phyloP scores from a whole-genome alignment of 225 moss, liverwort and hornwort species.

The Polytrichum commune region DNA sequence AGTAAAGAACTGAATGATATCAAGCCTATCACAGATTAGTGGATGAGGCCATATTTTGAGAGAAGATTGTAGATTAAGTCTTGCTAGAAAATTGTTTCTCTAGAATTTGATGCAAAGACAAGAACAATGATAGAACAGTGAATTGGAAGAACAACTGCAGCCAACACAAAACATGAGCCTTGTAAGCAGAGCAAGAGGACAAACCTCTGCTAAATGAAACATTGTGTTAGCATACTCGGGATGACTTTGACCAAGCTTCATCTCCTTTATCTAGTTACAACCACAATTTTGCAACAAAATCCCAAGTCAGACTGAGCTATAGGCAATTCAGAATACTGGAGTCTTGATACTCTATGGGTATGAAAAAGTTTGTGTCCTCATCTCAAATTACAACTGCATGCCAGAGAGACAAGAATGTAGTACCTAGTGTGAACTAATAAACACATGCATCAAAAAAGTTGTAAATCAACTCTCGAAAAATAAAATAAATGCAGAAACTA shows the following conservation, averaged over 20 bases:
- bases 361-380: too few species aligned
- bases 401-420: too few species aligned
- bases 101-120: too few species aligned
- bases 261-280: conserved; percentile 78
- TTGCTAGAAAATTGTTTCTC: too few species aligned
- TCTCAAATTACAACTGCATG: too few species aligned
- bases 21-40: too few species aligned
- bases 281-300: not conserved
- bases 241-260: conserved; percentile 71
- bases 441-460: too few species aligned
- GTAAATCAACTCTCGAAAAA: too few species aligned
- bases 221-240: conserved; percentile 88
- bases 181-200: conserved; percentile 2
- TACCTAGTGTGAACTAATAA: too few species aligned
- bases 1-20: too few species aligned
- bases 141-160: not conserved
- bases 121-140: not conserved
- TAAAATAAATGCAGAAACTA: not conserved
- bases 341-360: not conserved
- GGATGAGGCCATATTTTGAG: too few species aligned
- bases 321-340: not conserved
- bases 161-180: not conserved
- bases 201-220: conserved; percentile 96
- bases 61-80: too few species aligned
- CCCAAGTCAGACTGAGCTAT: not conserved